Evolutionary conservation across 148 eudicot species (phyloP).

Genomic region (Bassia scoparia): DNA sequence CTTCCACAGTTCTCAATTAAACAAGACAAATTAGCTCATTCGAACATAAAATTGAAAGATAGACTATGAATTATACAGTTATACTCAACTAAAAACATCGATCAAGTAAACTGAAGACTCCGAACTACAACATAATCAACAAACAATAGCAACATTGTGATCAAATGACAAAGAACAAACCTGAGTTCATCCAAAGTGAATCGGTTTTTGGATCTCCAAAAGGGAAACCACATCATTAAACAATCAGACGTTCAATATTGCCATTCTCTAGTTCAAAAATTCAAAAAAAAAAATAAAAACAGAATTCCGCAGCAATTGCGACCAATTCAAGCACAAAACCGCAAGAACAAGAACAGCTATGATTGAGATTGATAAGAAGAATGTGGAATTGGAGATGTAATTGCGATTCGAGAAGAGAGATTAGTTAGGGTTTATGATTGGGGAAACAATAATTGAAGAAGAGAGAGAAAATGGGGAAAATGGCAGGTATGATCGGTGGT

Average conservation of each 20-base stretch:
- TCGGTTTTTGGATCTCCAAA: constrained; percentile 86
- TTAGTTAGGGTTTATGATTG: background rate
- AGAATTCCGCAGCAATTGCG: background rate
- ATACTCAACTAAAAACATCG: background rate
- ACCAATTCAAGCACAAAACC: background rate
- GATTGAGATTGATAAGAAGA: background rate
- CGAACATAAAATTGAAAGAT: background rate
- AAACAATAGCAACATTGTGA: background rate
- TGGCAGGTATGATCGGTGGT: background rate
- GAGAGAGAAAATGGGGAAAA: background rate
- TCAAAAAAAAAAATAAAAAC: background rate
- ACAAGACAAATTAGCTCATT: background rate
- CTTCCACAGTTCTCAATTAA: background rate
- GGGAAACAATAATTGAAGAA: background rate
- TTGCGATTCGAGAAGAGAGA: background rate
- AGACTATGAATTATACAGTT: background rate
- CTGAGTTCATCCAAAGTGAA: constrained; percentile 86
- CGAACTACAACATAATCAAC: background rate
- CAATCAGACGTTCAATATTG: constrained; percentile 31
- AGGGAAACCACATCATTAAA: constrained; percentile 86
- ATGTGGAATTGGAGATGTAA: background rate
- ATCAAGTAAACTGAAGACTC: background rate
- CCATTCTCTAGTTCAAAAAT: constrained; percentile 23
- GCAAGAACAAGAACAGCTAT: background rate
- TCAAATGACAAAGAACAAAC: constrained; percentile 24